phyloP scores from a whole-genome alignment of 2,329 filamentous ascomycete species.

The Dichotomopilus funicola region DNA sequence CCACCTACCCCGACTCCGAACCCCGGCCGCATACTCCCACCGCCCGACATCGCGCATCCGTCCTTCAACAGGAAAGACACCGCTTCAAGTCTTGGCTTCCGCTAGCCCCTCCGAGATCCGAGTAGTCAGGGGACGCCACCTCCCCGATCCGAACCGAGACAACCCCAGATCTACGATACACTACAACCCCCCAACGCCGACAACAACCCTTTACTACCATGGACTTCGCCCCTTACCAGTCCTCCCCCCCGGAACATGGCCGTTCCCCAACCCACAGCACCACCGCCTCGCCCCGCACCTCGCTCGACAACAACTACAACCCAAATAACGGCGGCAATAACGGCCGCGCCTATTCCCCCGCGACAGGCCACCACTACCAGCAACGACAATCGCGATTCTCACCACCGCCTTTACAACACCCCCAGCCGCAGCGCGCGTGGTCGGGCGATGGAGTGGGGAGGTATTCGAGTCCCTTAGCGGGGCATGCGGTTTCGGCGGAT shows the following conservation, averaged over 20 bases:
- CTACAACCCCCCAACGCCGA: too few species aligned
- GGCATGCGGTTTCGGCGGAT: not conserved
- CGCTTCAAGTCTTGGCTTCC: too few species aligned
- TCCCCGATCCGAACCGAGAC: too few species aligned
- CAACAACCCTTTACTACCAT: conserved; percentile 38
- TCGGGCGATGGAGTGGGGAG: conserved; percentile 36
- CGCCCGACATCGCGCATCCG: too few species aligned
- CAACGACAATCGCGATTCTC: conserved; percentile 34
- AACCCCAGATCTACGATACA: too few species aligned
- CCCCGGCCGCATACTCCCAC: not conserved
- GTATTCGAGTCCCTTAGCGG: conserved; percentile 24
- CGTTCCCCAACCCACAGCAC: conserved; percentile 60
- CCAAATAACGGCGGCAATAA: conserved; percentile 33
- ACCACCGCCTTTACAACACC: conserved; percentile 43
- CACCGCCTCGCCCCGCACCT: conserved; percentile 46
- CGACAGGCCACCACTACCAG: conserved; percentile 24
- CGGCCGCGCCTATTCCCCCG: conserved; percentile 46
- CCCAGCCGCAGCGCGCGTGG: conserved; percentile 54
- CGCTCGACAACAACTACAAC: conserved; percentile 45
- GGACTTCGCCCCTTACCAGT: conserved; percentile 98
- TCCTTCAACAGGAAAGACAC: conserved; percentile 6
- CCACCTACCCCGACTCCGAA: not conserved
- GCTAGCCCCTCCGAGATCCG: too few species aligned
- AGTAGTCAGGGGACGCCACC: too few species aligned
- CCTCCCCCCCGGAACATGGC: conserved; percentile 76